phyloP scores from a whole-genome alignment of 306 rosid species.

The Cucumis sativus region DNA sequence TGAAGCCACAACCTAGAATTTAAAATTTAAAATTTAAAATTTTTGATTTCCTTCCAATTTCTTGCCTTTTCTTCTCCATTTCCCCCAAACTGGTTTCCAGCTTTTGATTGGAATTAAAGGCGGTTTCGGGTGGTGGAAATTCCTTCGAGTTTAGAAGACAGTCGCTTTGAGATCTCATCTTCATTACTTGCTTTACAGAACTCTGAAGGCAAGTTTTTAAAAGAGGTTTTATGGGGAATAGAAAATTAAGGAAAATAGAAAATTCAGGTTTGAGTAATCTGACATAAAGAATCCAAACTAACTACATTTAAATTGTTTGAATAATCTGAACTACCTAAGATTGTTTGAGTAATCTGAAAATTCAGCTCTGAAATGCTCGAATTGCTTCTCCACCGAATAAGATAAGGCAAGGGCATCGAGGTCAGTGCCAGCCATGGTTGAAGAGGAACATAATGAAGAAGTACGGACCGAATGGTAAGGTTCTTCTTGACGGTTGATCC shows the following conservation, averaged over 20 bases:
- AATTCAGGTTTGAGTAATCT: background rate
- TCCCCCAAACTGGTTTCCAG: too few species aligned
- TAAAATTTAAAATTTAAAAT: too few species aligned
- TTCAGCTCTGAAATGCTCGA: constrained; percentile 51
- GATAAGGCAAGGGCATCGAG: constrained; percentile 17
- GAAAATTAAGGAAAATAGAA: background rate
- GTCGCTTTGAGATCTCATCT: too few species aligned
- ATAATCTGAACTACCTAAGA: too few species aligned
- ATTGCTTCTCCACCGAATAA: constrained; percentile 54
- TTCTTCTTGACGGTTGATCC: constrained; percentile 12
- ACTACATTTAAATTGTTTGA: constrained; percentile 3
- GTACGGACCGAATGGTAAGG: constrained; percentile 12
- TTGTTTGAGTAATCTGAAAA: constrained; percentile 37
- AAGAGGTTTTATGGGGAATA: background rate
- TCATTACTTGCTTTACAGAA: too few species aligned
- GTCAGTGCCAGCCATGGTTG: constrained; percentile 41
- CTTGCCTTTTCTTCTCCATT: too few species aligned
- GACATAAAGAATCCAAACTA: background rate
- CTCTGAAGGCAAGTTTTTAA: too few species aligned
- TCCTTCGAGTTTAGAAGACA: too few species aligned
- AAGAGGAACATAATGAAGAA: constrained; percentile 13
- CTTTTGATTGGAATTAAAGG: too few species aligned
- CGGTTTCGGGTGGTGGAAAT: too few species aligned
- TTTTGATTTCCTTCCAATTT: too few species aligned
- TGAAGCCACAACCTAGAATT: too few species aligned